Conservation (phyloP, 768 basidiomycete genomes). For the Ephemerocybe angulata region DNA sequence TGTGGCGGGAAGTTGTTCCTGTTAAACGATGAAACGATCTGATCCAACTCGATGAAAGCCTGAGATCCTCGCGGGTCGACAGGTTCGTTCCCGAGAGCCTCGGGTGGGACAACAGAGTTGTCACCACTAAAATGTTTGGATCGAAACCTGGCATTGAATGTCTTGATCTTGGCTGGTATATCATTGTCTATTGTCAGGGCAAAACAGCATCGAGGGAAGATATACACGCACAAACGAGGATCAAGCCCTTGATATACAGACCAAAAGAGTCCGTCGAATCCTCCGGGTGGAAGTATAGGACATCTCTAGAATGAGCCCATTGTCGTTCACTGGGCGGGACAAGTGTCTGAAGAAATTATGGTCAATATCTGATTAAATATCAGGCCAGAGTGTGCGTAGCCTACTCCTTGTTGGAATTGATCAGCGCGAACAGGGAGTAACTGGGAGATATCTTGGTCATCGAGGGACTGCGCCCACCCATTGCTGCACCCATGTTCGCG, state of each 20-base stretch:
- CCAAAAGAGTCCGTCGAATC: constrained; percentile 67
- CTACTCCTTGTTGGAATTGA: constrained; percentile 59
- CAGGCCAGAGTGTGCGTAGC: constrained; percentile 16
- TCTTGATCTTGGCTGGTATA: constrained; percentile 45
- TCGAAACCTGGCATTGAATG: constrained; percentile 65
- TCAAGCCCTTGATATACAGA: constrained; percentile 64
- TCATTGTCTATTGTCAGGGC: background rate
- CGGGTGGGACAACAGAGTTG: constrained; percentile 38
- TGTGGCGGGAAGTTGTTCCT: constrained; percentile 54
- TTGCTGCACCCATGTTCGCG: constrained; percentile 65
- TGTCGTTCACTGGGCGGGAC: constrained; percentile 54
- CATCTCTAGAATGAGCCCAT: constrained; percentile 59
- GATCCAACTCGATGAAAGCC: constrained; percentile 63
- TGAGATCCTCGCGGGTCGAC: constrained; percentile 58
- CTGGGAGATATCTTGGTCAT: constrained; percentile 73
- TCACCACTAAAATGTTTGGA: constrained; percentile 60
- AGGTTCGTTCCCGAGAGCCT: constrained; percentile 38
- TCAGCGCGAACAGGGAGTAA: constrained; percentile 60
- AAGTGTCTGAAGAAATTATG: constrained; percentile 37
- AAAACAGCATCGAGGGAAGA: background rate
- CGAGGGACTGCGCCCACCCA: constrained; percentile 67
- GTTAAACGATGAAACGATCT: constrained; percentile 49
- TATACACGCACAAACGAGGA: constrained; percentile 50
- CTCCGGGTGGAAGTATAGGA: constrained; percentile 59
- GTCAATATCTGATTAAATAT: background rate